Evolutionary conservation across 768 basidiomycete genomes (phyloP), one percentile per base, ranked within the genome.

Genomic region (Rhizopogon vesiculosus): DNA sequence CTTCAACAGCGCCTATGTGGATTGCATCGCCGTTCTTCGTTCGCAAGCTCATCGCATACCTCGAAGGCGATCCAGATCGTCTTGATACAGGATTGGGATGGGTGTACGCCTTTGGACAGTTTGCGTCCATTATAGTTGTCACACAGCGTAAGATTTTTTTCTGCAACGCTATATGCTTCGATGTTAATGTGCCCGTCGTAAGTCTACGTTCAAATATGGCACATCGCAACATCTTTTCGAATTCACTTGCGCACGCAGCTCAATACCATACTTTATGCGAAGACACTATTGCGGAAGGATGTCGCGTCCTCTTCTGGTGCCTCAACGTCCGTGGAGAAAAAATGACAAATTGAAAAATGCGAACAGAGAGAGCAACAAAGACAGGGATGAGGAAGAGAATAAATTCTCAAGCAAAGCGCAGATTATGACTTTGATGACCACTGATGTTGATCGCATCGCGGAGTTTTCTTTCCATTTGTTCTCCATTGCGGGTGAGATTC

Each of bases 391-490:
- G 56, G 59, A 72, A 39, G 82, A 84, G 55, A 78, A 81, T 25
- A 81, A 84, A 45, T 83, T 85, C 60, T 83, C 82, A 8, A 83
- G 79, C 65, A 85, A 86, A 64, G 81, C 83, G 6, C 83, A 96
- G 72, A 85, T 97, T 62, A 94, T 95, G 93, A 95, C 91, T 3
- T 80, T 96, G 29, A 94, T 96, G 90, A 95, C 93, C 6, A 93
- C 92, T 5, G 93, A 97, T 61, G 91, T 94, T 29, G 92, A 95
- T 67, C 81, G 93, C 53, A 86, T 95, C 58, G 84, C 87, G 67
- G 91, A 94, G 49, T 91, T 94, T 64, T 73, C 84, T 1, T 89
- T 84, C 84, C 87, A 92, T 66, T 60, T 87, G 51, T 91, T 89
- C 65, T 74, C 86, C 1, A 78, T 92, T 40, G 77, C 92, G 53